Conservation (phyloP, 2,329 filamentous ascomycete species). For the Nakataea oryzae region DNA sequence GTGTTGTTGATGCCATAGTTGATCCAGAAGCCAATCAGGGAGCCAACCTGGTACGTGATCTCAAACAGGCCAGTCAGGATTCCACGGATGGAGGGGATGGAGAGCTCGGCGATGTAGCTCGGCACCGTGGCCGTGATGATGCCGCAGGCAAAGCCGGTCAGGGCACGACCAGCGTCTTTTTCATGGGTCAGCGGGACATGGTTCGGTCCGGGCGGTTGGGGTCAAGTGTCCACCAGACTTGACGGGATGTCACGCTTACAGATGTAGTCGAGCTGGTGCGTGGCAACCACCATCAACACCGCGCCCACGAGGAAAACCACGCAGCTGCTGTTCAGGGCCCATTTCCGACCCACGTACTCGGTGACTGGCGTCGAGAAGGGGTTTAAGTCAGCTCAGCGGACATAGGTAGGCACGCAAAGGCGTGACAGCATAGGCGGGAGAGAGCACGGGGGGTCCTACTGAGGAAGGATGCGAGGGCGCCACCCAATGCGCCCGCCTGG, state of each 20-base stretch:
- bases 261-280: conserved; percentile 31
- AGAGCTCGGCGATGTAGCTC: conserved; percentile 53
- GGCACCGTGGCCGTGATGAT: conserved; percentile 48
- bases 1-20: conserved; percentile 32
- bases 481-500: conserved; percentile 41
- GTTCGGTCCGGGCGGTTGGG: too few relatives aligned
- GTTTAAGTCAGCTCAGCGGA: neutral
- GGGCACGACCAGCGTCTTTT: conserved; percentile 47
- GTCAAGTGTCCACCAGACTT: too few relatives aligned
- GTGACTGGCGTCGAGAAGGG: conserved; percentile 19
- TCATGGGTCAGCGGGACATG: conserved; percentile 21
- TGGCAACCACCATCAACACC: conserved; percentile 29
- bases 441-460: too few relatives aligned
- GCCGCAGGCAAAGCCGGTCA: conserved; percentile 48
- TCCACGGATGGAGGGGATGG: conserved; percentile 46
- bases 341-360: conserved; percentile 38
- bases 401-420: neutral
- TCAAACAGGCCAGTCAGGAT: conserved; percentile 43
- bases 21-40: conserved; percentile 40
- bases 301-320: conserved; percentile 32
- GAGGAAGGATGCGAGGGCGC: conserved; percentile 35
- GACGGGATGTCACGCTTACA: conserved; percentile 17
- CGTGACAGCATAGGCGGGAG: neutral
- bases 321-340: conserved; percentile 35
- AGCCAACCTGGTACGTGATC: conserved; percentile 42